Evolutionary conservation across 2,329 filamentous ascomycete genomes (phyloP).

Genomic region (Verticillium alfalfae): DNA sequence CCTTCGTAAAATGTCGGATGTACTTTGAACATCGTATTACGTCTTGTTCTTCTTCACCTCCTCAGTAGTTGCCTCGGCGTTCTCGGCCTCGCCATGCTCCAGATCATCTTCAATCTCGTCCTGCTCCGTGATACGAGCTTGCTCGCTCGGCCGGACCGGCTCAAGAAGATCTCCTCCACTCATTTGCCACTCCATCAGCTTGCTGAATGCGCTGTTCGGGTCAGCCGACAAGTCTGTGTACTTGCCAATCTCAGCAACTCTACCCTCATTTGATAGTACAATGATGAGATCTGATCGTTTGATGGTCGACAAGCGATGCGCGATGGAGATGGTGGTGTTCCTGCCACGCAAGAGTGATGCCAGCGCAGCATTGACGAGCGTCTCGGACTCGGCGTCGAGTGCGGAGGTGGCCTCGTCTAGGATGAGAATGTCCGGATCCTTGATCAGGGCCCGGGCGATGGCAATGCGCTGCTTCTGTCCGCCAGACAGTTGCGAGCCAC

Average conservation of each 20-base stretch:
- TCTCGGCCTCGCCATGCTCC: constrained; percentile 5
- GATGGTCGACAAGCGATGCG: constrained; percentile 91
- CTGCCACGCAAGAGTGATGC: constrained; percentile 73
- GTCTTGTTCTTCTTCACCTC: constrained; percentile 9
- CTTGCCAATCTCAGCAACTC: constrained; percentile 83
- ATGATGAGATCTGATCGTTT: constrained; percentile 94
- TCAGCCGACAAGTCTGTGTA: constrained; percentile 72
- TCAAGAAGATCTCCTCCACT: constrained; percentile 66
- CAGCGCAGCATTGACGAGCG: constrained; percentile 88
- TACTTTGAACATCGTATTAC: neutral
- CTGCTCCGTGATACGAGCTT: constrained; percentile 39
- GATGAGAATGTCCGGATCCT: constrained; percentile 93
- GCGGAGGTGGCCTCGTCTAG: constrained; percentile 95
- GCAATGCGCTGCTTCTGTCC: constrained; percentile 98
- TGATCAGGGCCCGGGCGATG: constrained; percentile 89
- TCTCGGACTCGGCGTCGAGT: constrained; percentile 93
- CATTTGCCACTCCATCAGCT: constrained; percentile 99
- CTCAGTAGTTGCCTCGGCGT: constrained; percentile 5
- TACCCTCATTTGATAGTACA: constrained; percentile 79
- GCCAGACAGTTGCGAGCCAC: constrained; percentile 89
- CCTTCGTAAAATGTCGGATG: neutral
- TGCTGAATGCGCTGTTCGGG: constrained; percentile 79
- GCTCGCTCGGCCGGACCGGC: constrained; percentile 16
- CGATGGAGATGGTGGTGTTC: constrained; percentile 97
- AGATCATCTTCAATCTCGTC: constrained; percentile 47